Conservation (phyloP, 2,329 filamentous ascomycete species). For the Westerdykella ornata region DNA sequence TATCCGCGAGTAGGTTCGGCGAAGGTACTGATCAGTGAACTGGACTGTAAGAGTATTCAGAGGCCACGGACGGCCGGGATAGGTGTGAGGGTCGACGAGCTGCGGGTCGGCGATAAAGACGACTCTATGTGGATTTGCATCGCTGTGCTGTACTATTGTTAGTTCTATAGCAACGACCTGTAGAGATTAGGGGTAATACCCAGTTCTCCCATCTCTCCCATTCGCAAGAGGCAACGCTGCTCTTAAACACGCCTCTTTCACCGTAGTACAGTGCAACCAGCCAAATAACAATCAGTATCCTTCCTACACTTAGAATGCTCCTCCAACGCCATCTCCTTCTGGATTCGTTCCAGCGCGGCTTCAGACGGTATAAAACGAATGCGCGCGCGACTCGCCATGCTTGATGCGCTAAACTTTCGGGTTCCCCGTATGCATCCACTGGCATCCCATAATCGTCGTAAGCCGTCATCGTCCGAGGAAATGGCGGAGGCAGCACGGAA, state of each 20-base stretch:
- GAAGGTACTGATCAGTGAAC: constrained; percentile 86
- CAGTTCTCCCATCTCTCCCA: constrained; percentile 92
- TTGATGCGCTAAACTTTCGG: constrained; percentile 30
- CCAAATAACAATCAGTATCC: constrained; percentile 65
- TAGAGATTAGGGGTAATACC: constrained; percentile 49
- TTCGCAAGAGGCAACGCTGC: constrained; percentile 62
- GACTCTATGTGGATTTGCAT: constrained; percentile 73
- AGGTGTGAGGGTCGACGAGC: constrained; percentile 90
- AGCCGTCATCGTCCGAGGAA: constrained; percentile 26
- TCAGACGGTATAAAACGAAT: constrained; percentile 27
- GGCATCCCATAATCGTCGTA: constrained; percentile 38
- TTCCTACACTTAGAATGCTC: constrained; percentile 23
- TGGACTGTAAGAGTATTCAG: constrained; percentile 58
- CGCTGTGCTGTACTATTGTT: constrained; percentile 55
- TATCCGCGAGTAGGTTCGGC: constrained; percentile 71
- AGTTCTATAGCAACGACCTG: constrained; percentile 6
- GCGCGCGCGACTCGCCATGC: constrained; percentile 24
- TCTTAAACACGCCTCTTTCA: constrained; percentile 70
- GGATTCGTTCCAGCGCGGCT: constrained; percentile 17
- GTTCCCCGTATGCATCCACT: constrained; percentile 33
- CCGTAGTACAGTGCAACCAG: constrained; percentile 73
- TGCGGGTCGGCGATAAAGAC: constrained; percentile 85
- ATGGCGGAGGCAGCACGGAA: constrained; percentile 7
- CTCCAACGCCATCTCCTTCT: constrained; percentile 20
- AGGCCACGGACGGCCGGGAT: constrained; percentile 73